phyloP scores from a whole-genome alignment of 2,329 filamentous ascomycete genomes.

The Penicillium oxalicum region DNA sequence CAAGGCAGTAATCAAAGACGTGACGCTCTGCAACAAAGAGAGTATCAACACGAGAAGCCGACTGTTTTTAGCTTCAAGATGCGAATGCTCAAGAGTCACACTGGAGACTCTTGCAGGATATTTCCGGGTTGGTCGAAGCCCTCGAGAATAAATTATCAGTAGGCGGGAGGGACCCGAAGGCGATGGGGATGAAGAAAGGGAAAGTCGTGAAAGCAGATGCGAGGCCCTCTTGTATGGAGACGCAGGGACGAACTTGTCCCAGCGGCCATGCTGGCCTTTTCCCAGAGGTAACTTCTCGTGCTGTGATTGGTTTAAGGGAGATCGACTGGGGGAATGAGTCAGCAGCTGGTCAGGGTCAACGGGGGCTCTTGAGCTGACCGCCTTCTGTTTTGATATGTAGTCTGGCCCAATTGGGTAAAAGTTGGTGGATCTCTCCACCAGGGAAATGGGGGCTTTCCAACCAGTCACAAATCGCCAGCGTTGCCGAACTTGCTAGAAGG shows the following conservation, averaged over 20 bases:
- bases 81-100: slow-evolving; percentile 7
- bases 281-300: slow-evolving; percentile 36
- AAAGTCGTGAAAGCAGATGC: slow-evolving; percentile 15
- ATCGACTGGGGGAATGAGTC: slow-evolving; percentile 21
- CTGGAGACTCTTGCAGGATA: slow-evolving; percentile 9
- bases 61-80: slow-evolving; percentile 7
- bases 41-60: slow-evolving; percentile 10
- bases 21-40: slow-evolving; percentile 3
- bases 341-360: slow-evolving; percentile 11
- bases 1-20: slow-evolving; percentile 10
- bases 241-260: slow-evolving; percentile 21
- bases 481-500: slow-evolving; percentile 31
- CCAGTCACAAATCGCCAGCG: slow-evolving; percentile 16
- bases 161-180: slow-evolving; percentile 13
- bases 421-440: slow-evolving; percentile 2
- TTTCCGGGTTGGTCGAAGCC: slow-evolving; percentile 2
- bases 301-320: slow-evolving; percentile 28
- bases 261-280: slow-evolving; percentile 44
- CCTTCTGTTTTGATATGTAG: slow-evolving; percentile 1
- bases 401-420: slow-evolving; percentile 1
- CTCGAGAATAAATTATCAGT: slow-evolving; percentile 9
- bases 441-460: not conserved
- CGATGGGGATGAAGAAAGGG: slow-evolving; percentile 19
- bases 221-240: slow-evolving; percentile 29
- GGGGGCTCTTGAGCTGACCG: slow-evolving; percentile 14